Conservation (phyloP, 331 rosid genomes). For the Rosa hybrid region DNA sequence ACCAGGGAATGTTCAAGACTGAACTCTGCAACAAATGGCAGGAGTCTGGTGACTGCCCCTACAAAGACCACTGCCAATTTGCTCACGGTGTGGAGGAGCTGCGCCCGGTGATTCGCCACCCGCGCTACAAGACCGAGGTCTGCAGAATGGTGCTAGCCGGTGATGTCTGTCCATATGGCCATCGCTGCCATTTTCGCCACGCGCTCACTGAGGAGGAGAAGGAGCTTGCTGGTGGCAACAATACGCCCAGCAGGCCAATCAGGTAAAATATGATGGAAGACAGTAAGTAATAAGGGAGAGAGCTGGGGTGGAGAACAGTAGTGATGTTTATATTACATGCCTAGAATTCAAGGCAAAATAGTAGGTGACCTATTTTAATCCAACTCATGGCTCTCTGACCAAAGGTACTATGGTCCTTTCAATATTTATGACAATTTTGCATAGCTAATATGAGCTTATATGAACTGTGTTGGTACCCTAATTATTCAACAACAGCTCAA, state of each 20-base stretch:
- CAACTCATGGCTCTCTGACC: neutral
- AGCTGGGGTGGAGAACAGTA: conserved; percentile 21
- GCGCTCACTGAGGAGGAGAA: conserved; percentile 78
- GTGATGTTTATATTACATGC: conserved; percentile 29
- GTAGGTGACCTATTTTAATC: neutral
- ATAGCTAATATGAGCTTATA: neutral
- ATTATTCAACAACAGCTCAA: no score
- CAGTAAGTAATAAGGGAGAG: conserved; percentile 10
- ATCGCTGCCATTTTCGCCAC: conserved; percentile 96
- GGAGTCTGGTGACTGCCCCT: conserved; percentile 82
- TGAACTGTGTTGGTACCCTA: neutral
- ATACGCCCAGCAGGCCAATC: conserved; percentile 44
- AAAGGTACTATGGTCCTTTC: neutral
- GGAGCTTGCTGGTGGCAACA: conserved; percentile 15
- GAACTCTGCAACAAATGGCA: conserved; percentile 99
- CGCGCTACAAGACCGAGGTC: conserved; percentile 95
- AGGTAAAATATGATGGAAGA: conserved; percentile 38
- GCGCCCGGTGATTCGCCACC: conserved; percentile 97
- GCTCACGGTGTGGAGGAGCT: conserved; percentile 94
- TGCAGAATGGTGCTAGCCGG: conserved; percentile 96
- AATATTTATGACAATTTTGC: no score
- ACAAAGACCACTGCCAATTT: conserved; percentile 74
- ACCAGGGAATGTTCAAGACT: conserved; percentile 91
- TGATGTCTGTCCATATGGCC: conserved; percentile 84
- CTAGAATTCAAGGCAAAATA: neutral